Evolutionary conservation across 441 rosid genomes (phyloP), one percentile per base, ranked within the genome.

Genomic region (Gossypium aridum): DNA sequence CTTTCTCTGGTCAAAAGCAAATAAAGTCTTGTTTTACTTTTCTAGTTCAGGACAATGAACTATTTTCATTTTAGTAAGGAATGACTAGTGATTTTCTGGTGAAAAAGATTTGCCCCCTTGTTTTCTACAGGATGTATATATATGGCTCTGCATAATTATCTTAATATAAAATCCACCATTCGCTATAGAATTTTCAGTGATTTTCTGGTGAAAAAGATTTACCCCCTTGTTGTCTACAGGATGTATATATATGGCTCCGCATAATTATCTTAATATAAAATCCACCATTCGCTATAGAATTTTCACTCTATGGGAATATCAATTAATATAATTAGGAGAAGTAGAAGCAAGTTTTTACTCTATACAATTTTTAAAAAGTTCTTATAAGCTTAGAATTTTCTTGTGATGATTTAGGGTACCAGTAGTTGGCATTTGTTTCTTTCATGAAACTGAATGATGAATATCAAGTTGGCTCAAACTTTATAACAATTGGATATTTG

Each of bases 291-390:
- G 20, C 17, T 17, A 10, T 70, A 70, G 26, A 70, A 54, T 54
- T 70, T 69, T 70, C 28, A 55, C 20, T 70, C 49, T 55, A 54
- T 34, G n/a, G 64, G 73, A 70, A 55, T 31, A 70, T 70, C 17
- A 16, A 70, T 55, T 19, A 62, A 70, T 70, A 19, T 70, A 49
- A 70, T 12, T 31, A 4, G 63, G 51, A 70, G 64, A 34, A 70
- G 37, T 55, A 54, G 63, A 70, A 31, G 73, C 63, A 31, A 12
- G 51, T 70, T 4, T 70, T 55, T 60, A 19, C 63, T 55, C 31
- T 19, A 5, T 55, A 17, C 63, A 70, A 19, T 54, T 54, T 53
- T 54, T 4, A 28, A 31, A 28, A 69, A 39, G 26, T 70, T 70
- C 10, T 10, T 69, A 51, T 12, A 12, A 28, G 31, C 49, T 54